Evolutionary conservation across 371 early-diverging fungal genomes (phyloP).

Genomic region (Catenaria anguillulae): DNA sequence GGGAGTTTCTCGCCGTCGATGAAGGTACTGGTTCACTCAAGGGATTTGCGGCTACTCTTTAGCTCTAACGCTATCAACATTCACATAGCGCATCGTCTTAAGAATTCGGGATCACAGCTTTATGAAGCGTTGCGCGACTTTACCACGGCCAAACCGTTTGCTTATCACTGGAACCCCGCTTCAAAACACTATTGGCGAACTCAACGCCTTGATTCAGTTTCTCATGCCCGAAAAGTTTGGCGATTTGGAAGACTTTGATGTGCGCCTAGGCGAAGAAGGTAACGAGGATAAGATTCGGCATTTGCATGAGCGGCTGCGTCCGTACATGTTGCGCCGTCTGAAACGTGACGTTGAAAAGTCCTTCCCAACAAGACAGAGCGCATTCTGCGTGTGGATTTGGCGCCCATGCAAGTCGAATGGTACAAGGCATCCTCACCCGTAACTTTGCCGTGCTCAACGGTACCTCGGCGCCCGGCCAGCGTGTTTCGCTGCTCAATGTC

Average conservation of each 20-base stretch:
- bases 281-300: constrained; percentile 18
- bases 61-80: no score
- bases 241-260: constrained; percentile 33
- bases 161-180: constrained; percentile 67
- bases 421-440: constrained; percentile 84
- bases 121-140: constrained; percentile 41
- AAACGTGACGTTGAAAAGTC: constrained; percentile 65
- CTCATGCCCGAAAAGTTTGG: constrained; percentile 37
- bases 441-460: constrained; percentile 81
- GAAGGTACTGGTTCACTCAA: no score
- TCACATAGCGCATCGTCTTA: constrained; percentile 63
- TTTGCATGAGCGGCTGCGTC: constrained; percentile 36
- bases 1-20: constrained; percentile 1
- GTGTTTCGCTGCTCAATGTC: constrained; percentile 81
- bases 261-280: constrained; percentile 9
- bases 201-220: constrained; percentile 61
- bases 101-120: constrained; percentile 52
- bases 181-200: constrained; percentile 57
- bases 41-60: no score
- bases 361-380: constrained; percentile 90
- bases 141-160: constrained; percentile 36
- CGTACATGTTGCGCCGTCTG: constrained; percentile 80
- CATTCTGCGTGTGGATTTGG: constrained; percentile 83
- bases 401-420: constrained; percentile 72
- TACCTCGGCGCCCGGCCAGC: constrained; percentile 59